A percentile compares a stretch with the other conserved stretches of the same genome.
Conservation (phyloP, 306 rosid species). For the Canavalia ensiformis region DNA sequence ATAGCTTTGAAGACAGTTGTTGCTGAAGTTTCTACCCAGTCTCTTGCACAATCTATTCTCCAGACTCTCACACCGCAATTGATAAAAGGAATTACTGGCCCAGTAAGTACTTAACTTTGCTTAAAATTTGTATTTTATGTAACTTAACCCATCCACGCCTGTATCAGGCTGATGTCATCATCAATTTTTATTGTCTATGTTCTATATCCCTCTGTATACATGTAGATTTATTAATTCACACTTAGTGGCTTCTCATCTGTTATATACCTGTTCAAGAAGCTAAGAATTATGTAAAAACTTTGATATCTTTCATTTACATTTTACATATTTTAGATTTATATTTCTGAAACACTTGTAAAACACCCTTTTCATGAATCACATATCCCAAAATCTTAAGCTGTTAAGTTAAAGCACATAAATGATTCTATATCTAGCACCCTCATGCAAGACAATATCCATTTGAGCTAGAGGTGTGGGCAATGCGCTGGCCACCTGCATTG, state of each 20-base stretch:
- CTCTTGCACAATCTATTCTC: conserved; percentile 92
- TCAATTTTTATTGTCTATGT: not conserved
- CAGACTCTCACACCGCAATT: conserved; percentile 75
- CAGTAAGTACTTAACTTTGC: conserved; percentile 63
- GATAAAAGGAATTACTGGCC: conserved; percentile 81
- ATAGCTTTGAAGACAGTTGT: conserved; percentile 96
- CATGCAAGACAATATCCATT: not conserved
- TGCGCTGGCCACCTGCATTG: not conserved
- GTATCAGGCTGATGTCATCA: conserved; percentile 23
- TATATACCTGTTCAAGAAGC: not conserved
- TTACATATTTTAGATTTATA: conserved; percentile 1
- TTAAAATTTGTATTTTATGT: conserved; percentile 4
- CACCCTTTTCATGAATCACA: not conserved
- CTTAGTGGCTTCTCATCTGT: conserved; percentile 30
- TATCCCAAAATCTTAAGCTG: not conserved
- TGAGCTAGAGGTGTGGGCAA: not conserved
- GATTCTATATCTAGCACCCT: not conserved
- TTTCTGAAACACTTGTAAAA: not conserved
- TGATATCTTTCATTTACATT: conserved; percentile 25
- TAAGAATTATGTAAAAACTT: conserved; percentile 15
- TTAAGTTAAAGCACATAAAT: not conserved
- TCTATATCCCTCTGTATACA: not conserved
- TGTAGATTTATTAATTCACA: conserved; percentile 27
- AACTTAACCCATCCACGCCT: conserved; percentile 22
- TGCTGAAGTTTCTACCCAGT: conserved; percentile 86